phyloP scores from a whole-genome alignment of 805 yeast species.

The Starmera dryadoides region DNA sequence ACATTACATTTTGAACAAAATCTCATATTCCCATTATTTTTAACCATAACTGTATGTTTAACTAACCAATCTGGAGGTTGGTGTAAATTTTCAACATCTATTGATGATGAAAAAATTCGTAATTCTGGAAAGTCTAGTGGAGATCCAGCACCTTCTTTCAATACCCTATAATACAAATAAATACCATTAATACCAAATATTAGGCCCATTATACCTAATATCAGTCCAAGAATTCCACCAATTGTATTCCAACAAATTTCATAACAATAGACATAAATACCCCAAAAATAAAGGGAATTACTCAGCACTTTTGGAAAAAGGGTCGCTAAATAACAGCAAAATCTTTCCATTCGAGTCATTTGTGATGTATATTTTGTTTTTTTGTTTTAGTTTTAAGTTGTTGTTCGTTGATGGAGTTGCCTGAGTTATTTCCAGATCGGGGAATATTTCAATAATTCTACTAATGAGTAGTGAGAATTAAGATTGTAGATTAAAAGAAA shows the following conservation, averaged over 20 bases:
- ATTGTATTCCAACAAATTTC: conserved; percentile 20
- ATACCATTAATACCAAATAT: conserved; percentile 20
- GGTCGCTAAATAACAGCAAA: conserved; percentile 29
- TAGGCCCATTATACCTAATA: conserved; percentile 6
- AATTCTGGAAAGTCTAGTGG: conserved; percentile 51
- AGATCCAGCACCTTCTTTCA: conserved; percentile 56
- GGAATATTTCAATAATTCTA: no score
- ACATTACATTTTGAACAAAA: conserved; percentile 61
- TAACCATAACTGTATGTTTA: conserved; percentile 35
- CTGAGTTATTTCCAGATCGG: no score
- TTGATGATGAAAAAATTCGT: conserved; percentile 15
- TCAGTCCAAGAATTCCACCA: background rate
- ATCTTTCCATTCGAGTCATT: conserved; percentile 7
- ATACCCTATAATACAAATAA: conserved; percentile 40
- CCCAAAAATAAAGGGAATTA: conserved; percentile 37
- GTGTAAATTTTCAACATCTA: conserved; percentile 20
- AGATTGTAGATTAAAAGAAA: no score
- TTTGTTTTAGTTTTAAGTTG: no score
- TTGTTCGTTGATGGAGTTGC: no score
- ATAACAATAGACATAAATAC: conserved; percentile 31
- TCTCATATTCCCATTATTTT: conserved; percentile 58
- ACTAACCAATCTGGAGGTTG: conserved; percentile 36
- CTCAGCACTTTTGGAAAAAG: conserved; percentile 45
- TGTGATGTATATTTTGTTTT: background rate
- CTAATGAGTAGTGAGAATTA: no score